A percentile compares a stretch with the other conserved stretches of the same genome.
These are phyloP conservation scores for Aspergillus bertholletiae DNA, from an alignment of 495 filamentous ascomycete genomes.

Conservation along the genomic window DNA sequence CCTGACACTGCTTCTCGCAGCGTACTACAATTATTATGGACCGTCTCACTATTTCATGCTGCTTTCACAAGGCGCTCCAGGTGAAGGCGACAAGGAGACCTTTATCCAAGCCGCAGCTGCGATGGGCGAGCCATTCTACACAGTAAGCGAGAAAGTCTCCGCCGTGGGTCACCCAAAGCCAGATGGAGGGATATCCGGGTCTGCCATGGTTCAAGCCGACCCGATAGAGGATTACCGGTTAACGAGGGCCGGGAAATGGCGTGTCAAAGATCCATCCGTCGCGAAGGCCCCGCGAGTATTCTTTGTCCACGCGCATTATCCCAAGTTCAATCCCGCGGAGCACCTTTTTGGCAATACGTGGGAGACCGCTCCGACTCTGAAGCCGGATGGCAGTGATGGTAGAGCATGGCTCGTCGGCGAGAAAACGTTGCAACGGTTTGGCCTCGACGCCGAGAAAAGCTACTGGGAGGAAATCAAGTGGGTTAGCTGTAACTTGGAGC, in stretches of 20 bases:
- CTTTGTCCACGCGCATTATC: slow-evolving; percentile 54
- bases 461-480: slow-evolving; percentile 51
- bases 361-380: slow-evolving; percentile 38
- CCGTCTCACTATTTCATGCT: slow-evolving; percentile 56
- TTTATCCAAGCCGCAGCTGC: slow-evolving; percentile 54
- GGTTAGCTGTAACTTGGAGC: slow-evolving; percentile 45
- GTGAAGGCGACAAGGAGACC: slow-evolving; percentile 65
- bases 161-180: slow-evolving; percentile 34
- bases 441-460: slow-evolving; percentile 48
- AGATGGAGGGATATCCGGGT: slow-evolving; percentile 25
- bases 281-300: slow-evolving; percentile 33
- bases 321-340: slow-evolving; percentile 51
- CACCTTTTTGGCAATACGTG: slow-evolving; percentile 37
- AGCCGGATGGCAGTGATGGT: slow-evolving; percentile 32
- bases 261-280: slow-evolving; percentile 31
- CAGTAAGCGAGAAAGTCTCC: slow-evolving; percentile 43
- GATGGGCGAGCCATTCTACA: slow-evolving; percentile 45
- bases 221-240: slow-evolving; percentile 41
- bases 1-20: slow-evolving; percentile 49
- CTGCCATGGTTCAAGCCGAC: slow-evolving; percentile 45
- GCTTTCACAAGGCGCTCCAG: slow-evolving; percentile 52
- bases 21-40: slow-evolving; percentile 64
- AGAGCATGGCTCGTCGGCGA: slow-evolving; percentile 39
- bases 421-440: slow-evolving; percentile 36
- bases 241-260: slow-evolving; percentile 31